Evolutionary conservation across 768 basidiomycete genomes (phyloP).

Genomic region (Lentinus tigrinus): DNA sequence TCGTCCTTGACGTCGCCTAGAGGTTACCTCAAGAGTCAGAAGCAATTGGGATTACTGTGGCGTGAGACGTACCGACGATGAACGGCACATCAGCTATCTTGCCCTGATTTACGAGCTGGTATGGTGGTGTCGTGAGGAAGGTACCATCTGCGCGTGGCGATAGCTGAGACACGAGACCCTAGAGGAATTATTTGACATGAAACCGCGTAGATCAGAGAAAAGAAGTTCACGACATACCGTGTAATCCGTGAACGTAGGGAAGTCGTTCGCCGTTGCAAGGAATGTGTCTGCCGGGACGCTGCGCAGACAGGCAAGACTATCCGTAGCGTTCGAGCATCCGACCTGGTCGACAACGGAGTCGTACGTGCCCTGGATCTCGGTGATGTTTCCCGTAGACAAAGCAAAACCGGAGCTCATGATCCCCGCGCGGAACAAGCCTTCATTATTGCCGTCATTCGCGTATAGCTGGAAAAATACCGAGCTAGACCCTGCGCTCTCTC

Average conservation of each 20-base stretch:
- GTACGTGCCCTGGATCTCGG: constrained; percentile 34
- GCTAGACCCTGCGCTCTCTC: constrained; percentile 39
- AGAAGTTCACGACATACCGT: too few relatives aligned
- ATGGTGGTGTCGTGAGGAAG: constrained; percentile 44
- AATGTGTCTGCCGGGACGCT: constrained; percentile 31
- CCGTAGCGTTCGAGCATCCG: constrained; percentile 32
- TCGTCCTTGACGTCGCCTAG: constrained; percentile 45
- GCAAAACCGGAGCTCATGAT: constrained; percentile 33
- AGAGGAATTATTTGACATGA: not conserved
- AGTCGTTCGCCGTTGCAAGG: constrained; percentile 31
- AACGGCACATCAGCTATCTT: constrained; percentile 49
- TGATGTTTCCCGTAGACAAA: constrained; percentile 12
- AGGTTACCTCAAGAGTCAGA: not conserved
- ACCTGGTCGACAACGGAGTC: constrained; percentile 38
- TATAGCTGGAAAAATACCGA: constrained; percentile 28
- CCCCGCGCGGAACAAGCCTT: constrained; percentile 28
- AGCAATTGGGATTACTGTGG: not conserved
- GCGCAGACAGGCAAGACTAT: constrained; percentile 45
- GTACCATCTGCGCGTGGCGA: constrained; percentile 48
- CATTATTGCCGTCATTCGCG: constrained; percentile 22
- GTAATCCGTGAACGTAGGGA: constrained; percentile 30
- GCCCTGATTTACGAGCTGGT: constrained; percentile 41
- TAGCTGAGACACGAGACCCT: constrained; percentile 35
- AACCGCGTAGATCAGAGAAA: too few relatives aligned
- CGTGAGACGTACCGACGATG: constrained; percentile 37